Base-by-base conservation (phyloP, 176 grass and related monocot genomes). In the Olyra latifolia region DNA sequence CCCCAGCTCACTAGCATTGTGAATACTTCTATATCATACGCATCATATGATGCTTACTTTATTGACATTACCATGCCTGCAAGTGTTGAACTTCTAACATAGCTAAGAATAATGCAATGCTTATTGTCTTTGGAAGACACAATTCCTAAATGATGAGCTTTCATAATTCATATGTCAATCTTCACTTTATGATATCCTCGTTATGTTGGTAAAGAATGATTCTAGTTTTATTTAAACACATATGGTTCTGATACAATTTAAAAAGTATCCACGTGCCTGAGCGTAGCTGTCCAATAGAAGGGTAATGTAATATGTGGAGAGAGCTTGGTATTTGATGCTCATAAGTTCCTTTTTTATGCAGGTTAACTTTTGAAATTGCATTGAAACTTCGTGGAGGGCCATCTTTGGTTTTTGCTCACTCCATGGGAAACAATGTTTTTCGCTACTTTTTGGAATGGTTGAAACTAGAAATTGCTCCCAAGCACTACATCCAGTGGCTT, bases 391-490 rank as follows among this genome's bases (percentile, higher is more conserved):
- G 88, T 80, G 95, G 95, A 64, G 95, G 95, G 1, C 95, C 95
- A 69, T 98, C 92, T 72, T 85, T 98, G 69, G 95, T 98, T 12
- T 98, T 98, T 94, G 92, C 92, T 74, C 95, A 98, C 83, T 98
- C 95, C n/a, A 92, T 98, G 95, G 95, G 92, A 76, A 98, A 94
- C 66, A 94, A 98, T 75, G 95, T 98, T 27, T 98, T 98, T 60
- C 89, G 95, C 28, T 98, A 98, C 49, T 98, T 98, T 80, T 72
- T 98, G 72, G 92, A 98, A 61, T 98, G 95, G 95, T 80, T 98
- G 83, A 98, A 98, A 77, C 88, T 98, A 80, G 95, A 94, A 88
- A 94, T 98, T 82, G 87, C 95, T 75, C 95, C 95, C 38, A 98
- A 92, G 69, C 81, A 91, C 64, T 92, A 98, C 29, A 89, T 92